Percentiles rank a stretch among this genome's conserved stretches.
Conservation (phyloP, 352 stramenopile species). For the Pythium apleroticum region DNA sequence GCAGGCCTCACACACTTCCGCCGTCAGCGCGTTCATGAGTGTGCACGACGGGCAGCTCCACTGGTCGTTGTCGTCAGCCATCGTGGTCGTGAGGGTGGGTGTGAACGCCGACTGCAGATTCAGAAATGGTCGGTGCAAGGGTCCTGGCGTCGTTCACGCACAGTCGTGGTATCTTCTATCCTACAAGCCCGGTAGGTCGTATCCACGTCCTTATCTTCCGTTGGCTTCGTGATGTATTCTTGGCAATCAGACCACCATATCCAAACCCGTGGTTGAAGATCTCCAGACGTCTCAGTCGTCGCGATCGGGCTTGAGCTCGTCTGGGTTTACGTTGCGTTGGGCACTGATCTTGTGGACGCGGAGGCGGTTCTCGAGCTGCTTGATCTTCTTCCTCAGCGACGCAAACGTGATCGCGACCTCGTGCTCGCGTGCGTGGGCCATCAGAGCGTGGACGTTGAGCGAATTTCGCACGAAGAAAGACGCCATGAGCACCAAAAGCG, state of each 20-base stretch:
- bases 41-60: slow-evolving; percentile 63
- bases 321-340: background rate
- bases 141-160: background rate
- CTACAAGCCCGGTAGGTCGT: background rate
- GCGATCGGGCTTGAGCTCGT: background rate
- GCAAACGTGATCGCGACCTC: slow-evolving; percentile 50
- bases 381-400: slow-evolving; percentile 58
- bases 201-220: background rate
- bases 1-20: slow-evolving; percentile 59
- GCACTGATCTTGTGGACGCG: slow-evolving; percentile 44
- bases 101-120: background rate
- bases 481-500: slow-evolving; percentile 34
- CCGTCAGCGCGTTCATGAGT: slow-evolving; percentile 56
- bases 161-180: background rate
- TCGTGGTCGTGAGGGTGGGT: background rate
- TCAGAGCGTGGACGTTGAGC: slow-evolving; percentile 46
- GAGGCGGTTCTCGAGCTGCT: slow-evolving; percentile 60
- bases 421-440: slow-evolving; percentile 44
- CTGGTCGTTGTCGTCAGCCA: slow-evolving; percentile 33
- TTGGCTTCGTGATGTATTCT: background rate
- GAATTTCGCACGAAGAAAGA: slow-evolving; percentile 61
- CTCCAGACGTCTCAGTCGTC: background rate
- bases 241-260: background rate
- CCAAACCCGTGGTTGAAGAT: too few relatives aligned
- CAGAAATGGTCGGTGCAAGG: background rate